Conservation (phyloP, 2,329 filamentous ascomycete species). For the Lachnellula arida region DNA sequence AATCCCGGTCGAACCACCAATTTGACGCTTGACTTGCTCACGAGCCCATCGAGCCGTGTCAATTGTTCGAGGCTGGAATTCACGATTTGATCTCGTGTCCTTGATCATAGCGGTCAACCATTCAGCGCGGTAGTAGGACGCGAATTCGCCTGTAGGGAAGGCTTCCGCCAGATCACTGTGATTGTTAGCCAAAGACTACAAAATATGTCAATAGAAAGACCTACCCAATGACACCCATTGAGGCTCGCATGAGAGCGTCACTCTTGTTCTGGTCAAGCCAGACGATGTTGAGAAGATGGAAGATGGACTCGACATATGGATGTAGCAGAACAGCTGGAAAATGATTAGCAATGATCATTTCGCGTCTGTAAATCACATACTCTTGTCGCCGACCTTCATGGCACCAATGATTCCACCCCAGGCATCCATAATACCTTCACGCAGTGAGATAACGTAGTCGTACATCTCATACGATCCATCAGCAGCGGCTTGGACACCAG, state of each 20-base stretch:
- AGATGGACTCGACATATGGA: constrained; percentile 79
- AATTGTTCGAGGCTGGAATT: constrained; percentile 78
- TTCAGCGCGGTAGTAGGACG: constrained; percentile 79
- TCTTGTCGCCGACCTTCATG: constrained; percentile 78
- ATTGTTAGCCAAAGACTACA: constrained; percentile 10
- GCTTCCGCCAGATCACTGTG: constrained; percentile 85
- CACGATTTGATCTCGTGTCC: constrained; percentile 84
- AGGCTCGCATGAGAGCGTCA: constrained; percentile 85
- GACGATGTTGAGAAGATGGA: constrained; percentile 78
- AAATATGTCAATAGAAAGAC: constrained; percentile 11
- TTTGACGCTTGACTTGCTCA: constrained; percentile 93
- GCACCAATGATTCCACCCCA: constrained; percentile 97
- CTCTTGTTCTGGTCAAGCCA: constrained; percentile 81
- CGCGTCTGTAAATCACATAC: constrained; percentile 41
- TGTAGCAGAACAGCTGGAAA: constrained; percentile 61
- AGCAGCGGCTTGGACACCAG: constrained; percentile 69
- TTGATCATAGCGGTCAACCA: constrained; percentile 89
- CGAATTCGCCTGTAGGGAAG: constrained; percentile 85
- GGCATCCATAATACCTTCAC: constrained; percentile 98
- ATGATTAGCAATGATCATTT: constrained; percentile 26
- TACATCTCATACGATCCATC: constrained; percentile 93
- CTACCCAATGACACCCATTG: constrained; percentile 97
- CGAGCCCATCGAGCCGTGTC: constrained; percentile 96
- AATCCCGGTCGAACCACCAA: constrained; percentile 43
- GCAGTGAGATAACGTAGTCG: constrained; percentile 90